Conservation (phyloP, 306 rosid genomes). For the Quercus aquifolioides region DNA sequence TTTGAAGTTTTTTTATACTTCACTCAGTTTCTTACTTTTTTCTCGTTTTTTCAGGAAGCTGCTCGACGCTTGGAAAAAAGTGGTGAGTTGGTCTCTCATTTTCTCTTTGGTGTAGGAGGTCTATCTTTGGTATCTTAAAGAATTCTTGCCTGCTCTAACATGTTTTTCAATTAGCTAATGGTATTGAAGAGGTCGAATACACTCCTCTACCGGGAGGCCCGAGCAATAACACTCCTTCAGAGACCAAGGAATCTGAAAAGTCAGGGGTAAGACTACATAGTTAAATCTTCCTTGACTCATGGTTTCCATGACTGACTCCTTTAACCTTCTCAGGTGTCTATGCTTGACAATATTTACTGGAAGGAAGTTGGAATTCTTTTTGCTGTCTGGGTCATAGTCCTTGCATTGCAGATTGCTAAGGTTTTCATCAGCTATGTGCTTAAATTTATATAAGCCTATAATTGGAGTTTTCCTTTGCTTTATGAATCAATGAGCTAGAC, state of each 20-base stretch:
- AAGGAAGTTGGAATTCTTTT: conserved; percentile 78
- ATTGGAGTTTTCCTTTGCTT: conserved; percentile 6
- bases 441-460: not conserved
- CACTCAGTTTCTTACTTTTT: conserved; percentile 26
- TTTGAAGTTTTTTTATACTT: not conserved
- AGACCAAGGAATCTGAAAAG: conserved; percentile 24
- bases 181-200: conserved; percentile 46
- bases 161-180: conserved; percentile 40
- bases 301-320: conserved; percentile 3
- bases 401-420: conserved; percentile 70
- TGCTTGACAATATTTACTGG: conserved; percentile 70
- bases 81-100: conserved; percentile 44
- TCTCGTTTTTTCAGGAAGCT: conserved; percentile 47
- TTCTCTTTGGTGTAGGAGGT: not conserved
- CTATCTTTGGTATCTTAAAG: not conserved
- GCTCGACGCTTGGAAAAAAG: conserved; percentile 43
- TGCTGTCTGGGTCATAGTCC: conserved; percentile 83
- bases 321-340: conserved; percentile 57
- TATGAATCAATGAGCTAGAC: not conserved
- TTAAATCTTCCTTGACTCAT: not conserved
- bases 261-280: conserved; percentile 24
- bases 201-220: conserved; percentile 69
- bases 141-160: not conserved
- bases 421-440: conserved; percentile 31
- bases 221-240: conserved; percentile 1